These are phyloP conservation scores for Leccinum variicolor DNA, from an alignment of 768 basidiomycete species.

Conservation along the genomic window DNA sequence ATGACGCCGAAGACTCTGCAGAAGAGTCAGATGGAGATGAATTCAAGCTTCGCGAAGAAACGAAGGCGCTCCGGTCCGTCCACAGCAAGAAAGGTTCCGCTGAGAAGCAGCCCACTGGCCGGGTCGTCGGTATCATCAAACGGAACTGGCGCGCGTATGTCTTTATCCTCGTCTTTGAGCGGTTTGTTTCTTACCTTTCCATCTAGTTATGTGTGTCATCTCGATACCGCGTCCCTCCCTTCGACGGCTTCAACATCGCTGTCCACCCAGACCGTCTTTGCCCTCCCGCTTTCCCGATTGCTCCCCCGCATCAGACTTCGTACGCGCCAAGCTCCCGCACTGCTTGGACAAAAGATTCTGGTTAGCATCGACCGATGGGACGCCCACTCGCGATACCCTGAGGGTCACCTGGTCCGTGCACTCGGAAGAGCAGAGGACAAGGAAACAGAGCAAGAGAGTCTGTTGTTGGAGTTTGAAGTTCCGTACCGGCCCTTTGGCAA, in stretches of 20 bases:
- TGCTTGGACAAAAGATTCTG: constrained; percentile 92
- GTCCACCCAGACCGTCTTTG: constrained; percentile 89
- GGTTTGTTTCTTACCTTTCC: constrained; percentile 42
- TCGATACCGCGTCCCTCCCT: constrained; percentile 85
- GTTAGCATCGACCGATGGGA: constrained; percentile 96
- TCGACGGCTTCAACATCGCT: constrained; percentile 75
- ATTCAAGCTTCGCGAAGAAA: constrained; percentile 41
- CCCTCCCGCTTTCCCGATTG: constrained; percentile 86
- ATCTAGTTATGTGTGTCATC: constrained; percentile 87
- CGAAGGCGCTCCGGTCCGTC: constrained; percentile 31
- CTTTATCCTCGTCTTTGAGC: not conserved
- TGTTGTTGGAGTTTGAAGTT: constrained; percentile 92
- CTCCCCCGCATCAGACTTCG: constrained; percentile 92
- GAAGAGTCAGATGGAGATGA: constrained; percentile 50
- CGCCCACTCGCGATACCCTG: constrained; percentile 82
- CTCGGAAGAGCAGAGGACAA: constrained; percentile 91
- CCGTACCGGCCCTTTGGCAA: constrained; percentile 97
- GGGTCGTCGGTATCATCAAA: constrained; percentile 88
- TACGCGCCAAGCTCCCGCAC: constrained; percentile 87
- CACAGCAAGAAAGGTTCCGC: constrained; percentile 26
- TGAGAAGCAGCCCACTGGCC: constrained; percentile 88
- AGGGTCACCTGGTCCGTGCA: constrained; percentile 94
- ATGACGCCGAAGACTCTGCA: constrained; percentile 76
- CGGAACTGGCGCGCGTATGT: constrained; percentile 93
- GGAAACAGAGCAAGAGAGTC: constrained; percentile 92